A percentile compares a stretch with the other conserved stretches of the same genome.
phyloP scores from a whole-genome alignment of 1,284 basidiomycete genomes.

The Vanrija sp. region DNA sequence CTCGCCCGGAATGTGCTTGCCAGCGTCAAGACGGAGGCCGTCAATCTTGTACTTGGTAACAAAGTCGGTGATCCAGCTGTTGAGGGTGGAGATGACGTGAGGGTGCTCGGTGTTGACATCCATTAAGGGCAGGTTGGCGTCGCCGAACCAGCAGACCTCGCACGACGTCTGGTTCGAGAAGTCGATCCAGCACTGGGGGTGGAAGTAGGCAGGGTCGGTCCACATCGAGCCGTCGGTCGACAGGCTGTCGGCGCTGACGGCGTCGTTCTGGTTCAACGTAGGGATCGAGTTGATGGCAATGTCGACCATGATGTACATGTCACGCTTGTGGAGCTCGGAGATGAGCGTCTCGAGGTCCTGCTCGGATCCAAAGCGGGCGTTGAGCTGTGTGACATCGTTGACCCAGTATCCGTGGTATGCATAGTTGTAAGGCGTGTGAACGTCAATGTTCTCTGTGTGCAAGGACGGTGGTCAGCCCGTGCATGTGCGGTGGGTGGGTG shows the following conservation, averaged over 20 bases:
- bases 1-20: constrained; percentile 55
- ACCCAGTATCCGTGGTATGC: constrained; percentile 51
- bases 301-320: constrained; percentile 76
- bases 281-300: constrained; percentile 72
- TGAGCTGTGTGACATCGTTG: constrained; percentile 61
- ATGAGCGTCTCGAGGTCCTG: constrained; percentile 65
- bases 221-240: constrained; percentile 30
- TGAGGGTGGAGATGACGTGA: constrained; percentile 57
- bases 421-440: constrained; percentile 58
- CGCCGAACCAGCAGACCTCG: constrained; percentile 71
- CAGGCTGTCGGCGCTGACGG: constrained; percentile 24
- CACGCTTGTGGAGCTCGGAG: constrained; percentile 61
- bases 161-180: constrained; percentile 63
- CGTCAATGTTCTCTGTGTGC: constrained; percentile 62
- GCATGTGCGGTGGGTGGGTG: neutral
- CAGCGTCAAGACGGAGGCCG: constrained; percentile 71
- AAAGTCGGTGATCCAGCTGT: constrained; percentile 60
- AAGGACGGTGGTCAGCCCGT: too few species aligned
- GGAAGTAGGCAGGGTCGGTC: constrained; percentile 52
- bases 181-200: constrained; percentile 62
- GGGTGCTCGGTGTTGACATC: constrained; percentile 69
- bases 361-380: constrained; percentile 63
- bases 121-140: constrained; percentile 61
- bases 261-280: constrained; percentile 39
- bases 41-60: constrained; percentile 61